Conservation (phyloP, 805 yeast genomes). For the Allodekkera sacchari region DNA sequence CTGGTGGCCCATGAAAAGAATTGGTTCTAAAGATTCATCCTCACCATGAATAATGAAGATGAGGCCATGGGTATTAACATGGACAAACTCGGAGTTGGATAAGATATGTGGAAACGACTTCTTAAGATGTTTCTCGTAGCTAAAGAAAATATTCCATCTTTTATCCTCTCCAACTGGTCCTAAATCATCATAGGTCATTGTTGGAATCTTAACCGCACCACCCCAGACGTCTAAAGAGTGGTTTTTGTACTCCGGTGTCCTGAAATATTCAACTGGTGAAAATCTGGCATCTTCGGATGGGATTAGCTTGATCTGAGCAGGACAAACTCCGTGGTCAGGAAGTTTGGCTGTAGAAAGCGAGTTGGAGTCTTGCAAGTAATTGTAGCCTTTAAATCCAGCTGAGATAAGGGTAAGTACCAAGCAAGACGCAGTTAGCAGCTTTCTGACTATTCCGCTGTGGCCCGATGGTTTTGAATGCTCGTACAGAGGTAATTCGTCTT, state of each 20-base stretch:
- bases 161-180: conserved; percentile 5
- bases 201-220: conserved; percentile 41
- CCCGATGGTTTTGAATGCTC: too few relatives aligned
- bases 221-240: conserved; percentile 5
- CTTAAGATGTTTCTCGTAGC: conserved; percentile 29
- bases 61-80: conserved; percentile 56
- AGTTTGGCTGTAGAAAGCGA: background rate
- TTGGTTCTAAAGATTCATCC: conserved; percentile 44
- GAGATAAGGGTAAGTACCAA: too few relatives aligned
- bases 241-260: conserved; percentile 2
- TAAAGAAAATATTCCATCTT: conserved; percentile 9
- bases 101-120: conserved; percentile 32
- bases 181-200: conserved; percentile 27
- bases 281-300: background rate
- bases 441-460: too few relatives aligned
- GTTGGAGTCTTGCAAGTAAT: too few relatives aligned
- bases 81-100: conserved; percentile 34
- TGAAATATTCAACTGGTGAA: background rate
- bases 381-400: too few relatives aligned
- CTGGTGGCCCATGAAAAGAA: conserved; percentile 66
- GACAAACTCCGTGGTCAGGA: conserved; percentile 1
- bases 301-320: background rate
- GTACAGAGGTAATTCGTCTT: too few relatives aligned
- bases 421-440: too few relatives aligned
- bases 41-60: conserved; percentile 61